Evolutionary conservation across 257 asterid species (phyloP).

Genomic region (Nicotiana noctiflora): DNA sequence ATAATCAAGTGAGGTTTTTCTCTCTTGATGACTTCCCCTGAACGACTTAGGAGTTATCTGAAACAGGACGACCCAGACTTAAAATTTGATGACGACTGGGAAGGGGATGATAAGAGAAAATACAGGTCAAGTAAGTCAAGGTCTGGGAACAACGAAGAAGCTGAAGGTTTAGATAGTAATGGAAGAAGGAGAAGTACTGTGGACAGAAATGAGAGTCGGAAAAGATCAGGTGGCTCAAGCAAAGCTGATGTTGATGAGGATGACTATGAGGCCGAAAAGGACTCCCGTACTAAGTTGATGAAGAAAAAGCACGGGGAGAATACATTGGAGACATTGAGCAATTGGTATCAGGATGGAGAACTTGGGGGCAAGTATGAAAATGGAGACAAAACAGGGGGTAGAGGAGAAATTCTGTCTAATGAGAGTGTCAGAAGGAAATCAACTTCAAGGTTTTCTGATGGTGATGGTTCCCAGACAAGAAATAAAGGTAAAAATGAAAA

Average conservation of each 20-base stretch:
- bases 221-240: conserved; percentile 49
- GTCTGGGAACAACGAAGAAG: conserved; percentile 46
- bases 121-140: conserved; percentile 48
- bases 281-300: conserved; percentile 48
- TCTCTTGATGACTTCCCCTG: conserved; percentile 68
- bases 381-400: conserved; percentile 48
- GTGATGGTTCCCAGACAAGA: conserved; percentile 22
- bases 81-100: conserved; percentile 63
- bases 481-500: conserved; percentile 19
- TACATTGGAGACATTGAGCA: conserved; percentile 67
- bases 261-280: conserved; percentile 55
- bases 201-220: conserved; percentile 68
- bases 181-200: conserved; percentile 50
- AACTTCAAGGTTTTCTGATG: conserved; percentile 40
- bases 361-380: conserved; percentile 47
- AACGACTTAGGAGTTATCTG: conserved; percentile 35
- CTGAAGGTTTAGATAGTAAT: conserved; percentile 53
- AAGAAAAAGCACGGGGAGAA: conserved; percentile 68
- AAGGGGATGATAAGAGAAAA: conserved; percentile 49
- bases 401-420: conserved; percentile 43
- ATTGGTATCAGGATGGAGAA: conserved; percentile 91
- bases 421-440: conserved; percentile 48
- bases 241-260: conserved; percentile 70
- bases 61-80: conserved; percentile 55
- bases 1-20: conserved; percentile 19